Percentiles rank a stretch among this genome's conserved stretches.
phyloP scores from a whole-genome alignment of 2,329 filamentous ascomycete species.

The Capronia coronata region DNA sequence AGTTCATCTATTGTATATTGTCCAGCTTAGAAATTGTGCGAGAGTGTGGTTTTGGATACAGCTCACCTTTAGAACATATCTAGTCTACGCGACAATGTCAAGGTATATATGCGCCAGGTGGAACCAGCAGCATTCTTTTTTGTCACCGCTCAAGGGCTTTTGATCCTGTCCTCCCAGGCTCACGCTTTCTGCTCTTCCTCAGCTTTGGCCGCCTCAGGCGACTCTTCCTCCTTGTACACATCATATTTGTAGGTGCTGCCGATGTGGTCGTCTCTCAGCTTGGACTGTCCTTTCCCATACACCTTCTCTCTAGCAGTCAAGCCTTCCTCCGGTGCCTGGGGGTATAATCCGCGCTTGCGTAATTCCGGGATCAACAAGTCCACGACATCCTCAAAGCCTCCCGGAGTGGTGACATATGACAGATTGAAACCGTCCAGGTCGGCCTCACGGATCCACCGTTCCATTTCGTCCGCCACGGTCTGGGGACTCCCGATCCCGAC shows the following conservation, averaged over 20 bases:
- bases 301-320: slow-evolving; percentile 55
- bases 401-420: slow-evolving; percentile 46
- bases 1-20: too few species aligned
- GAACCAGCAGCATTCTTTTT: too few species aligned
- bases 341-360: slow-evolving; percentile 38
- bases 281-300: slow-evolving; percentile 54
- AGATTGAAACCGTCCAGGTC: slow-evolving; percentile 69
- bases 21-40: too few species aligned
- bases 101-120: too few species aligned
- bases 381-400: slow-evolving; percentile 49
- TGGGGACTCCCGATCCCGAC: slow-evolving; percentile 52
- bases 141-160: too few species aligned
- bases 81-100: too few species aligned
- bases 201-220: slow-evolving; percentile 30
- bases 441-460: slow-evolving; percentile 61
- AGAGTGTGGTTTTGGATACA: too few species aligned
- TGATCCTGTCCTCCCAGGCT: neutral
- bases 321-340: slow-evolving; percentile 30
- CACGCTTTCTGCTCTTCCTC: slow-evolving; percentile 11
- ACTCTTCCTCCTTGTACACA: slow-evolving; percentile 51
- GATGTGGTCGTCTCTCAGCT: slow-evolving; percentile 52
- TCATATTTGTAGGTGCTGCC: slow-evolving; percentile 58
- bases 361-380: slow-evolving; percentile 46
- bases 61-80: too few species aligned
- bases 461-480: slow-evolving; percentile 61